These are phyloP conservation scores for Ogataea pignaliae DNA, from an alignment of 805 yeast genomes.

Conservation along the genomic window DNA sequence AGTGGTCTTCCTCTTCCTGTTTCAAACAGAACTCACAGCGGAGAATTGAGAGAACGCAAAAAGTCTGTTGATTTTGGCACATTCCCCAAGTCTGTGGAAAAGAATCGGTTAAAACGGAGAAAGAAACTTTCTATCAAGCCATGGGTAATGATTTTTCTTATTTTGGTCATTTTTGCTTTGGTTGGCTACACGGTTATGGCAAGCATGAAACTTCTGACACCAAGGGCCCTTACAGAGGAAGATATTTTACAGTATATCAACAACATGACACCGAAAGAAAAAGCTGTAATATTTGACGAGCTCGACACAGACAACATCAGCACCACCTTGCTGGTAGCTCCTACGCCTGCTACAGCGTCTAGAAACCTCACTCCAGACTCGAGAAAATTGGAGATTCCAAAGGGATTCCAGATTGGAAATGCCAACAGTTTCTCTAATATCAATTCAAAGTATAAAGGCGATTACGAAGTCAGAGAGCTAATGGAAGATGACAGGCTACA, in stretches of 20 bases:
- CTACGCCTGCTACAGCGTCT: too few relatives aligned
- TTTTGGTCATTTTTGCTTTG: conserved; percentile 6
- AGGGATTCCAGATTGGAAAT: not conserved
- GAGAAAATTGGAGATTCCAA: not conserved
- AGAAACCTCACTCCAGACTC: too few relatives aligned
- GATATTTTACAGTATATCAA: conserved; percentile 11
- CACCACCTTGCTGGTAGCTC: not conserved
- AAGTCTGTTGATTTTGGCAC: not conserved
- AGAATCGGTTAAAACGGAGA: not conserved
- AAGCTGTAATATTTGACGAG: conserved; percentile 6
- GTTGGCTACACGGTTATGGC: conserved; percentile 10
- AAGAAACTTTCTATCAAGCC: not conserved
- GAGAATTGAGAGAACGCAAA: not conserved
- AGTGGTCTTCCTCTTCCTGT: not conserved
- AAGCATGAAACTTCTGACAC: conserved; percentile 12
- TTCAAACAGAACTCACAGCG: not conserved
- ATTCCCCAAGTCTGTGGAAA: not conserved
- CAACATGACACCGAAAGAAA: conserved; percentile 5
- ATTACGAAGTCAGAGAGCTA: conserved; percentile 32
- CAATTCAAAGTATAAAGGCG: conserved; percentile 29
- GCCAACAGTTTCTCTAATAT: conserved; percentile 29
- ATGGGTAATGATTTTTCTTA: not conserved
- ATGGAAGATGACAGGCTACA: conserved; percentile 32
- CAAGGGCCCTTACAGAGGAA: conserved; percentile 4
- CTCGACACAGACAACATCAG: not conserved